Base-by-base conservation (phyloP, 2,329 filamentous ascomycete species). In the Cladosporium halotolerans region DNA sequence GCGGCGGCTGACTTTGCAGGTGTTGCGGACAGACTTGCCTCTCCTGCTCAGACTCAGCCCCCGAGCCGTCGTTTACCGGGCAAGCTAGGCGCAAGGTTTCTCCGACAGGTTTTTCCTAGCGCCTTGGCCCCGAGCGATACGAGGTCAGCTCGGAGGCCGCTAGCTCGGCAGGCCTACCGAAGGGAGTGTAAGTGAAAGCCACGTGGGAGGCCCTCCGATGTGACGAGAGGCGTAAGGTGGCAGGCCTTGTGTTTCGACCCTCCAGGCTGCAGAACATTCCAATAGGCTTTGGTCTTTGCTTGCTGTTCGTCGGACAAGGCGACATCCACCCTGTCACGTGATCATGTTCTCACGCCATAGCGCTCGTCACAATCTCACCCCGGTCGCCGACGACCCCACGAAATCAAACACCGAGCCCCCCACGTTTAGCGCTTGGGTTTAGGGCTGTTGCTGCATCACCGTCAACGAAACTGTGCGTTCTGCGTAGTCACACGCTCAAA, bases 61-160 rank as follows among this genome's bases (percentile, higher is more conserved):
- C 16, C 28, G 32, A 38, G 28, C 48, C 48, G 48, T 14, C 6
- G 40, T 14, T 11, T 28, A 16, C 16, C 40, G 18, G n/a, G 38
- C 32, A 36, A 40, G 48, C 48, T 51, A 51, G 48, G 48, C 32
- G 39, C 8, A 39, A 38, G 32, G 45, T 47, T 39, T 47, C 34
- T 23, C 45, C 45, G 45, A 39, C 7, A 10, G 28, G 45, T 47
- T 47, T 47, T 18, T 43, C 48, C 48, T 51, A 51, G 48, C 48
- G 48, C 48, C 23, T 28, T 28, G 23, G 23, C 7, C 7, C 23
- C 23, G 23, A 28, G 23, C 7, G 23, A 28, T 28, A 28, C 23
- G 23, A 28, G 23, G 23, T 28, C 23, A 28, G 23, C 23, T 28
- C 23, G 23, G 23, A 28, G 4, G 23, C 5, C 23, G 23, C 23